A percentile compares a stretch with the other conserved stretches of the same genome.
Conservation (phyloP, 108 stramenopile genomes). For the Nitzschia sp. region DNA sequence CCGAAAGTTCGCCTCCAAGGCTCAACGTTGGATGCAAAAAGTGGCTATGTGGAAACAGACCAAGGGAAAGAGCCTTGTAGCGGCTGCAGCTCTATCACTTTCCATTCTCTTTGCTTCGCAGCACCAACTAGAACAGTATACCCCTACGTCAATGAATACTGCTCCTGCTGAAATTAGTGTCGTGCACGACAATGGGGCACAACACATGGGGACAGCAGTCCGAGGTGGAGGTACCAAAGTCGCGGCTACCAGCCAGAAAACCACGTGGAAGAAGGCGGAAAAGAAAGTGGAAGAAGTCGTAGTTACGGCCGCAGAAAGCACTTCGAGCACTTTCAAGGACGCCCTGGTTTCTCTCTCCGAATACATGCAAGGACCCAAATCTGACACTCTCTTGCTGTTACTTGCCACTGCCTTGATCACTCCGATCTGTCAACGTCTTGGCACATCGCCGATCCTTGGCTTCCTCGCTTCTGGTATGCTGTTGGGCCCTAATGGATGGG, state of each 20-base stretch:
- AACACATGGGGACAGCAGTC: not conserved
- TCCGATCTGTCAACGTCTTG: constrained; percentile 83
- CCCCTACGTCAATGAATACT: not conserved
- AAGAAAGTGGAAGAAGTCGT: constrained; percentile 29
- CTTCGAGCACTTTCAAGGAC: constrained; percentile 56
- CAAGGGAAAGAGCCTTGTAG: constrained; percentile 34
- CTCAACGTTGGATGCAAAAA: constrained; percentile 19
- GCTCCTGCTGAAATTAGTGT: constrained; percentile 20
- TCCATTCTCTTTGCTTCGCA: constrained; percentile 25
- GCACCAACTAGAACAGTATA: constrained; percentile 12
- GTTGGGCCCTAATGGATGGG: constrained; percentile 89
- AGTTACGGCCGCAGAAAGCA: constrained; percentile 25
- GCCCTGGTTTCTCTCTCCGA: constrained; percentile 55
- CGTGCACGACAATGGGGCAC: not conserved
- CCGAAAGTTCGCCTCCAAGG: constrained; percentile 12
- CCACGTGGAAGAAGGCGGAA: not conserved
- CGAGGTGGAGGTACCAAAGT: constrained; percentile 5
- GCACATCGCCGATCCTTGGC: constrained; percentile 90
- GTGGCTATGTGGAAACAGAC: constrained; percentile 34
- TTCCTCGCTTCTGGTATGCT: constrained; percentile 90
- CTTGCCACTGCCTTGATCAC: constrained; percentile 88
- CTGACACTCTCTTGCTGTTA: constrained; percentile 86
- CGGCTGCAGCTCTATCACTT: constrained; percentile 36
- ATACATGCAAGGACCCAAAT: constrained; percentile 86
- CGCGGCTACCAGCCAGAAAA: not conserved